Base-by-base conservation (phyloP, 352 stramenopile species). In the Globisporangium parvum region DNA sequence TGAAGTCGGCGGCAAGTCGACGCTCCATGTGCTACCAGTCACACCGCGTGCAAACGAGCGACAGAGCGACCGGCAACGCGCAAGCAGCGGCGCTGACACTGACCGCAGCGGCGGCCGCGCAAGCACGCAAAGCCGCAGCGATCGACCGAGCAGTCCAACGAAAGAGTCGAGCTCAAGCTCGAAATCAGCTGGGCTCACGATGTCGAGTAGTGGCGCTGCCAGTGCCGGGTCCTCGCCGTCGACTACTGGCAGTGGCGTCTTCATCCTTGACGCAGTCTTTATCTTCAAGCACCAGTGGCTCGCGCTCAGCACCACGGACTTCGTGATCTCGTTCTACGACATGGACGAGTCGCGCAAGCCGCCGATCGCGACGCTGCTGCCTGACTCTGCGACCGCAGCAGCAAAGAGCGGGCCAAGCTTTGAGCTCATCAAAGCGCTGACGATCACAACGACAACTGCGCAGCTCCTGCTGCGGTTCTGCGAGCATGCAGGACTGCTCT, bases 311-410 rank as follows among this genome's bases (percentile, higher is more conserved):
- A 88, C 79, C 18, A 88, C 84, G 14, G 77, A 93, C 61, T 88
- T 90, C 62, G 59, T 67, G 3, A 89, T 93, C 53, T 84, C 84
- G n/a, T 93, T 93, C 48, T 93, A 88, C 54, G 74, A 73, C 41
- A 76, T 87, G 66, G 72, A 77, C 24, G 77, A 89, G n/a, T 73
- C 78, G 20, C 66, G 68, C 17, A 67, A 72, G 31, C 44, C 62
- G 47, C 41, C 60, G 28, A 39, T 65, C 5, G 39, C 49, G 10
- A n/a, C 45, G 4, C n/a, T 65, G 6, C 24, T 67, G 12, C 60
- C 60, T 8, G 46, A 61, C 37, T 42, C 52, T 24, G 49, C 51
- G 0, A 59, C 56, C 21, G 58, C 62, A 17, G 60, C 42, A 1
- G 57, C 65, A 0, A 48, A 46, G 0, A 20, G 28, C 21, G 60